Evolutionary conservation across 305 asterid species (phyloP).

Genomic region (Plantago coronopus): DNA sequence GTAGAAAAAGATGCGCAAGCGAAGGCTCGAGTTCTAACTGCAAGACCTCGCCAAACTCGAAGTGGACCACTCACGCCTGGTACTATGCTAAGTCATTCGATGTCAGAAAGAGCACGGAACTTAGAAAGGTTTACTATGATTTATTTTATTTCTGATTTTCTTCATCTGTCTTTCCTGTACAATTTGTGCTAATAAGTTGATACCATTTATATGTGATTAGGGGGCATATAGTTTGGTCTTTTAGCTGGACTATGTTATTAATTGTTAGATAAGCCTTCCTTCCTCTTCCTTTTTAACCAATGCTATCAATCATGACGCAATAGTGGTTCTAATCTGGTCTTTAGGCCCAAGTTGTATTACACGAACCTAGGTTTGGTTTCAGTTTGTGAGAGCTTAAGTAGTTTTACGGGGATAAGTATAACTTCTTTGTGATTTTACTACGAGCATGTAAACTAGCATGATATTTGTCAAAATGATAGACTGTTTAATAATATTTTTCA

Average conservation of each 20-base stretch:
- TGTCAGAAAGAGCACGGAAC: conserved; percentile 61
- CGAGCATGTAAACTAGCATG: background rate
- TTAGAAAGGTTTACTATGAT: conserved; percentile 61
- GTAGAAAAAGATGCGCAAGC: conserved; percentile 54
- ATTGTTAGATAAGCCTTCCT: conserved; percentile 6
- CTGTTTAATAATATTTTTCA: too few relatives aligned
- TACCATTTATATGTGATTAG: conserved; percentile 9
- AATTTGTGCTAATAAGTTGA: conserved; percentile 23
- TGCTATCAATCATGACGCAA: conserved; percentile 1
- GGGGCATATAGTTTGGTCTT: background rate
- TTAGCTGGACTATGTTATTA: background rate
- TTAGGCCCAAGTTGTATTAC: too few relatives aligned
- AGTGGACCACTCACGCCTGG: conserved; percentile 98
- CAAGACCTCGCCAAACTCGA: conserved; percentile 80
- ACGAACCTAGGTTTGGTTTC: background rate
- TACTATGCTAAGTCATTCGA: conserved; percentile 55
- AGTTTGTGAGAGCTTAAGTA: background rate
- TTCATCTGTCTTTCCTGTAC: conserved; percentile 23
- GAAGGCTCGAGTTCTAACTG: conserved; percentile 50
- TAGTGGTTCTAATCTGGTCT: background rate
- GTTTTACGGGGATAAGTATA: background rate
- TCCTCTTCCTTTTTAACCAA: conserved; percentile 4
- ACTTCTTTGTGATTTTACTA: background rate
- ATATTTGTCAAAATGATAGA: too few relatives aligned
- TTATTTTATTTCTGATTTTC: conserved; percentile 23